These are phyloP conservation scores for Neurospora tetraspora DNA, from an alignment of 495 filamentous ascomycete species.

Conservation along the genomic window DNA sequence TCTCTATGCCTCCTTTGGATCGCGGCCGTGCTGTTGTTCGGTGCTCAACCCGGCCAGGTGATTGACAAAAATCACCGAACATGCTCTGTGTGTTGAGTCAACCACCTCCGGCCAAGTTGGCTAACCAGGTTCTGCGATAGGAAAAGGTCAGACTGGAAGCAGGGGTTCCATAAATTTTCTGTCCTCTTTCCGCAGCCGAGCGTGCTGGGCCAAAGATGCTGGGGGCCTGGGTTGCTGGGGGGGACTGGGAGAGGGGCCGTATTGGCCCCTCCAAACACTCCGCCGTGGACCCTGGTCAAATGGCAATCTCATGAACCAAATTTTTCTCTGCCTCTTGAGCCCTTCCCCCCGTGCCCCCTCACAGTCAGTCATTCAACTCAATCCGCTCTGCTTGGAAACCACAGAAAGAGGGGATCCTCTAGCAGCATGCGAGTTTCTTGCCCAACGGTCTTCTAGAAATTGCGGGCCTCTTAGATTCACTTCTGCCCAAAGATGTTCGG, in stretches of 20 bases:
- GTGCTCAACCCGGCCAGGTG: not conserved
- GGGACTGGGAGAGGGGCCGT: not conserved
- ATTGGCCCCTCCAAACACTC: conserved; percentile 7
- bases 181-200: conserved; percentile 37
- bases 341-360: conserved; percentile 23
- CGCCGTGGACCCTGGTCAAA: conserved; percentile 19
- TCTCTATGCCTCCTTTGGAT: conserved; percentile 1
- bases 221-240: conserved; percentile 2
- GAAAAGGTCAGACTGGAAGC: not conserved
- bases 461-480: conserved; percentile 20
- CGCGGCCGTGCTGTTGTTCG: not conserved
- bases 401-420: conserved; percentile 12
- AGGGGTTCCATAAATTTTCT: conserved; percentile 14
- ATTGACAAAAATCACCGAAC: too few relatives aligned
- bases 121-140: not conserved
- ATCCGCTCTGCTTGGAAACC: not conserved
- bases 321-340: conserved; percentile 15
- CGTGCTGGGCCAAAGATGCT: conserved; percentile 27
- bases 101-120: not conserved
- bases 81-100: too few relatives aligned
- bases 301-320: conserved; percentile 29
- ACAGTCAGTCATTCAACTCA: not conserved
- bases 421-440: conserved; percentile 28
- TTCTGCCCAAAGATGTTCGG: conserved; percentile 22
- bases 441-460: conserved; percentile 40